A percentile compares a stretch with the other conserved stretches of the same genome.
These are phyloP conservation scores for Gynochthodes officinalis DNA, from an alignment of 257 asterid genomes.

Conservation along the genomic window DNA sequence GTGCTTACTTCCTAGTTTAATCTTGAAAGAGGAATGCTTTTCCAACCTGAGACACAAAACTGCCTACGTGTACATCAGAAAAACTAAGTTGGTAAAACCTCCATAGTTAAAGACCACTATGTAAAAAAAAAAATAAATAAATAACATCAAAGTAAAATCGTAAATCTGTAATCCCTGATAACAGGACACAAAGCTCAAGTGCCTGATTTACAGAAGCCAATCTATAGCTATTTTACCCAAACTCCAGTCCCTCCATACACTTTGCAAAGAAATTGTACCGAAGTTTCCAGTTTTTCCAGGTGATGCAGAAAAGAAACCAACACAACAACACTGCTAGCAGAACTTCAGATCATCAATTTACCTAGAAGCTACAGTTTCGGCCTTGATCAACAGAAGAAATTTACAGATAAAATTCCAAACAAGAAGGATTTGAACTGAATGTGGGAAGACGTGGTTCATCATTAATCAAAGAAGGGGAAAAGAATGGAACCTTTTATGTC, in stretches of 20 bases:
- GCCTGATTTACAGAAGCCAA: background rate
- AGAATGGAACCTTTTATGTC: conserved; percentile 1
- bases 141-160: too few species aligned
- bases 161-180: background rate
- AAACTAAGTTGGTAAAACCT: background rate
- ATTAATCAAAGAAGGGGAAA: background rate
- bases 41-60: too few species aligned
- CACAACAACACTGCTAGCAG: too few species aligned
- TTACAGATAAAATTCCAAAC: too few species aligned
- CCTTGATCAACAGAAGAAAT: too few species aligned
- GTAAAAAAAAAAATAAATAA: background rate
- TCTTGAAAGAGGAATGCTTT: too few species aligned
- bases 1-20: too few species aligned
- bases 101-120: background rate
- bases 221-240: background rate
- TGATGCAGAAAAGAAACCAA: too few species aligned
- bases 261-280: too few species aligned
- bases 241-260: background rate
- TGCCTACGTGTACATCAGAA: conserved; percentile 3
- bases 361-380: too few species aligned
- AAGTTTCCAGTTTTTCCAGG: too few species aligned
- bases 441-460: background rate
- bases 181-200: background rate
- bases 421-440: background rate
- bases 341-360: too few species aligned